Conservation (phyloP, 1,139 yeast genomes). For the Candida sojae region DNA sequence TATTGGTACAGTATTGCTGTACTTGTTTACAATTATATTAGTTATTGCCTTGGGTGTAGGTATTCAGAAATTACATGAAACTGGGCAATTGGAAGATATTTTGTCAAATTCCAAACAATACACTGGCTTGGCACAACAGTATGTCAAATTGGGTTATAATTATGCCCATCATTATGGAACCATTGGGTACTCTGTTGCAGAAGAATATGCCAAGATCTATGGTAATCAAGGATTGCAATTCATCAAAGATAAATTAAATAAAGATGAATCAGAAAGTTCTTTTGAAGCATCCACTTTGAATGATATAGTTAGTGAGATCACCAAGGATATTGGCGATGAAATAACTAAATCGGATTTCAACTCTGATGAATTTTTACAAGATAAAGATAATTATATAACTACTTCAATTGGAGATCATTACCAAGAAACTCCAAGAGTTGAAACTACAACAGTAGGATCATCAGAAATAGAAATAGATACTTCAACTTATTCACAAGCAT, state of each 20-base stretch:
- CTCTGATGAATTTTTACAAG: conserved; percentile 20
- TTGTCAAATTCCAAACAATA: conserved; percentile 20
- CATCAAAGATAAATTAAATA: conserved; percentile 43
- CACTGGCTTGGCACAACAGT: conserved; percentile 12
- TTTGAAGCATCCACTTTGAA: conserved; percentile 16
- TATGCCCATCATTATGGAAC: conserved; percentile 20
- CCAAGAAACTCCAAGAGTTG: conserved; percentile 10
- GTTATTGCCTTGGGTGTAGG: conserved; percentile 48
- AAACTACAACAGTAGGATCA: conserved; percentile 10
- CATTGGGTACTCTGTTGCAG: conserved; percentile 25
- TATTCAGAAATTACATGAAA: conserved; percentile 40
- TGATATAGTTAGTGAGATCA: conserved; percentile 21
- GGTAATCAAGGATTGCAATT: conserved; percentile 30
- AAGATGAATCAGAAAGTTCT: conserved; percentile 20
- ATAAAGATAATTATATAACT: conserved; percentile 17
- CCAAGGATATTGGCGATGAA: conserved; percentile 19
- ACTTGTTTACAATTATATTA: conserved; percentile 45
- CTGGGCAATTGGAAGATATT: conserved; percentile 34
- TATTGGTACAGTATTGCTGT: conserved; percentile 40
- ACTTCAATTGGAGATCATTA: conserved; percentile 6
- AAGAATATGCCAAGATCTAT: conserved; percentile 21
- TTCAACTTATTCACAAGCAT: neutral
- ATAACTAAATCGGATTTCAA: conserved; percentile 19
- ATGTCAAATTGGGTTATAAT: conserved; percentile 21
- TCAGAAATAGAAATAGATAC: conserved; percentile 5